Percentiles rank a stretch among this genome's conserved stretches.
Conservation (phyloP, 768 basidiomycete genomes). For the Tulasnella calospora region DNA sequence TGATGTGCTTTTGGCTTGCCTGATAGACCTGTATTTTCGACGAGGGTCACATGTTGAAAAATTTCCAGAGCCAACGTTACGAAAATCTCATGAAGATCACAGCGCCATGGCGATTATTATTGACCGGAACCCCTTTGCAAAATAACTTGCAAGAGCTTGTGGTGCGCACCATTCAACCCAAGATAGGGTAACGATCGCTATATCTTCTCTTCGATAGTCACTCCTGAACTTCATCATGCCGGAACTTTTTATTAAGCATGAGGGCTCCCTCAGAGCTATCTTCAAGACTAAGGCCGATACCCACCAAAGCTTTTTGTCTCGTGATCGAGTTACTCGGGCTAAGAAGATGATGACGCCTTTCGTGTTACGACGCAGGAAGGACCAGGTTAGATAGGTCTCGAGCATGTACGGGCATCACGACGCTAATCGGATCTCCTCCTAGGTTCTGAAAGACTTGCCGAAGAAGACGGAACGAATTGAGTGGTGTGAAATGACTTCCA, state of each 20-base stretch:
- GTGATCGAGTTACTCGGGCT: slow-evolving; percentile 88
- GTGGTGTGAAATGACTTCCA: slow-evolving; percentile 86
- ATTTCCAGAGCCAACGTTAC: slow-evolving; percentile 96
- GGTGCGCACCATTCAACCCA: slow-evolving; percentile 46
- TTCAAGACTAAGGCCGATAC: slow-evolving; percentile 97
- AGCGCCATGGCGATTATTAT: slow-evolving; percentile 81
- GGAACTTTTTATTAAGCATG: slow-evolving; percentile 71
- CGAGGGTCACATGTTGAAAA: slow-evolving; percentile 96
- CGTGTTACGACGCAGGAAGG: slow-evolving; percentile 92
- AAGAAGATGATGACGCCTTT: slow-evolving; percentile 99
- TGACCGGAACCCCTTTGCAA: slow-evolving; percentile 94
- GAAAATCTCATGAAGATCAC: slow-evolving; percentile 78
- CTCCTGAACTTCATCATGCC: slow-evolving; percentile 97
- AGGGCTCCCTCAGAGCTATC: slow-evolving; percentile 77
- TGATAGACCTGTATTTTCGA: slow-evolving; percentile 86
- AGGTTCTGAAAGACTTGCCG: slow-evolving; percentile 92
- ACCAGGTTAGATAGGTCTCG: slow-evolving; percentile 55
- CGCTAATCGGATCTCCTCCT: not conserved
- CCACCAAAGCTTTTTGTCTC: slow-evolving; percentile 79
- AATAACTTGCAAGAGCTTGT: slow-evolving; percentile 88
- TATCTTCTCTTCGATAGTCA: slow-evolving; percentile 53
- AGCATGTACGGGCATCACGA: not conserved
- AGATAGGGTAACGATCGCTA: not conserved
- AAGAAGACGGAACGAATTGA: slow-evolving; percentile 89
- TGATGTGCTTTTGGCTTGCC: not conserved